Evolutionary conservation across 768 basidiomycete species (phyloP), one percentile per base, ranked within the genome.

Genomic region (Calocybe gangraenosa): DNA sequence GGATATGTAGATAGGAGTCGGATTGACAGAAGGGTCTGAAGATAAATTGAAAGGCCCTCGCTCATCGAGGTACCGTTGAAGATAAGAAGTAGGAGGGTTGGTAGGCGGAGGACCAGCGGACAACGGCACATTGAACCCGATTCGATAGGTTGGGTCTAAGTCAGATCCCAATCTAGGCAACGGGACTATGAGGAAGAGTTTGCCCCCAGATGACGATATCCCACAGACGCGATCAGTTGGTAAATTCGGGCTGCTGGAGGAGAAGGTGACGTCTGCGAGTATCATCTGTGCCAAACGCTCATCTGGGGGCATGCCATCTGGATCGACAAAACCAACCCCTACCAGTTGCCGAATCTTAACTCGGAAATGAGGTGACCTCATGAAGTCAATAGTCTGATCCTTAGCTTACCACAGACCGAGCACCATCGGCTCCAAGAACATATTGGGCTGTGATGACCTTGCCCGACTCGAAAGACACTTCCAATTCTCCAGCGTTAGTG

Each of bases 361-460:
- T 37, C 10, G 7, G 15, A 14, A 25, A 21, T 41, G 44, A 20
- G 18, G 11, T 5, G 11, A 28, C 25, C 11, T 5, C 5, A 8
- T 21, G 23, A 35, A 6, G 22, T 33, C 37, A 32, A 7, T 10
- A 40, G 18, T 28, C 14, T 30, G 10, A 25, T 33, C 15, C 6
- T 10, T 28, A 5, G 39, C 49, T 54, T 52, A 77, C 78, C 25
- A 56, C 51, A 0, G 76, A 79, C 46, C 56, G 65, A 2, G 74
- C 60, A 3, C 78, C 77, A 52, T 81, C 78, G 4, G 77, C 75
- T 18, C 73, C 77, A 23, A 79, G 52, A 3, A 78, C 68, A 54
- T 75, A 77, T 25, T 65, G 66, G 11, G 76, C 57, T 2, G 57
- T 65, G 30, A 79, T 65, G 10, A 60, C 54, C 28, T 65, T 65